Base-by-base conservation (phyloP, 306 rosid genomes). In the Fagus crenata region DNA sequence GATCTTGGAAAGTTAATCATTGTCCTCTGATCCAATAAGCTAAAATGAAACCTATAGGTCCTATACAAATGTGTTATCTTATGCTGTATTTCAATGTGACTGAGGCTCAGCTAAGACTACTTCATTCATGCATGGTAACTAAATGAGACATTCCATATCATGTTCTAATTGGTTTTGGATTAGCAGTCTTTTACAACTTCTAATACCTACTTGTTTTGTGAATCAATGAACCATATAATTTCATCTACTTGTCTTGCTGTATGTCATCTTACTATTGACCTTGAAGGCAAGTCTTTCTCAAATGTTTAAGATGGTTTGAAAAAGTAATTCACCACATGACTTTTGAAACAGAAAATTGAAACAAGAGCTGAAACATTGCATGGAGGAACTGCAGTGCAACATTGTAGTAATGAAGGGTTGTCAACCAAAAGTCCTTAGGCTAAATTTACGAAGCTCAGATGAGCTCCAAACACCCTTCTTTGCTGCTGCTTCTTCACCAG, bases 321-420 rank as follows among this genome's bases (percentile, higher is more conserved):
- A 15, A 42, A 14, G n/a, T 18, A 39, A 43, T 33, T 33, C 49
- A 53, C 14, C 28, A 46, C 51, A 46, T 46, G 13, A 46, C 51
- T 46, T 46, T 12, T 46, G 51, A 46, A 46, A 84, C 96, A 95
- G 98, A 86, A 95, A 90, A 82, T 53, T 95, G 84, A 95, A 92
- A 84, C 97, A 95, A 79, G 97, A 95, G 82, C 83, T 84, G 79
- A 92, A 89, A 86, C 91, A 84, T 75, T 95, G 98, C 84, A 71
- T 90, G 87, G 97, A 95, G 69, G 96, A 92, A 86, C 89, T 95
- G 33, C 78, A 74, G 71, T 95, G 98, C 86, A 95, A 92, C 81
- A 89, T 95, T 56, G 98, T 90, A 51, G 87, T 83, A 76, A 90
- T 95, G 96, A 89, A 86, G 35, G 97, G 97, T 22, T 79, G 92